Conservation (phyloP, 306 rosid species). For the Fragaria vesca region DNA sequence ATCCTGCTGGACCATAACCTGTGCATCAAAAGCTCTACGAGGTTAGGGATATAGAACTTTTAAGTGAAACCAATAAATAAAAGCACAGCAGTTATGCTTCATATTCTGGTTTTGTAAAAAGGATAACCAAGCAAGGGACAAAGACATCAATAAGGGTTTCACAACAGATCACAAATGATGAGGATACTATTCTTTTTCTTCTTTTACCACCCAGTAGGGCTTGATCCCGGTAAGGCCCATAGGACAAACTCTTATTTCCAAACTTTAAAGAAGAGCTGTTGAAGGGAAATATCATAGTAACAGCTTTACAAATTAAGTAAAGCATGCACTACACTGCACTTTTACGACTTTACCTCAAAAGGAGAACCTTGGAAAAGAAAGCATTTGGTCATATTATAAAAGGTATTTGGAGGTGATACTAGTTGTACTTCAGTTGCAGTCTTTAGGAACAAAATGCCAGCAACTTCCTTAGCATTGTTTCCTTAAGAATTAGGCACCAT, state of each 20-base stretch:
- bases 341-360: neutral
- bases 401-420: neutral
- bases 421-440: neutral
- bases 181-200: neutral
- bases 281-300: neutral
- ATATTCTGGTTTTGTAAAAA: neutral
- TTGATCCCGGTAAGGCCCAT: neutral
- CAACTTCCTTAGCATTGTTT: neutral
- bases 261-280: neutral
- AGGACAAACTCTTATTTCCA: neutral
- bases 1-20: conserved; percentile 98
- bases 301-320: neutral
- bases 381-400: neutral
- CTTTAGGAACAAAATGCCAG: neutral
- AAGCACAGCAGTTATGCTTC: neutral
- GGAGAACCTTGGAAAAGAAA: neutral
- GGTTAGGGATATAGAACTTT: neutral
- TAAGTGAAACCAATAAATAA: neutral
- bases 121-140: neutral
- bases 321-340: neutral
- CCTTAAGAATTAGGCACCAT: neutral
- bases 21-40: conserved; percentile 27
- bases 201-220: neutral
- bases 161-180: neutral
- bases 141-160: neutral